Evolutionary conservation across 169 alveolate species (phyloP).

Genomic region (Toxoplasma gondii): DNA sequence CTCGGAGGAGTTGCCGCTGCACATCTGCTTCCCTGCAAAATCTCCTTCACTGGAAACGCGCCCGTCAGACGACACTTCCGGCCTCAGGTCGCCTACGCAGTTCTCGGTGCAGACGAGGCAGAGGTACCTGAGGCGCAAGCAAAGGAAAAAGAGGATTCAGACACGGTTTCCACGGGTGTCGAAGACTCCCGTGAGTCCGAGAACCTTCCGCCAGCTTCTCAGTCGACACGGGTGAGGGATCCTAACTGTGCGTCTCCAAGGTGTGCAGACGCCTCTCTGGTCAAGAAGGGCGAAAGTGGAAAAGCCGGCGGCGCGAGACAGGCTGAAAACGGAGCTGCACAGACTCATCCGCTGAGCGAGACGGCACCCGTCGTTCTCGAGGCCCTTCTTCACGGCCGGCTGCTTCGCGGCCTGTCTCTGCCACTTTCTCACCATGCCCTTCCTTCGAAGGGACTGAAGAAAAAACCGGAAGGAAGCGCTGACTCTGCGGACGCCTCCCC

Average conservation of each 20-base stretch:
- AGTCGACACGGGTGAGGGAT: background rate
- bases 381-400: conserved; percentile 12
- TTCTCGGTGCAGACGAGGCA: background rate
- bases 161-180: background rate
- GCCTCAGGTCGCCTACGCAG: background rate
- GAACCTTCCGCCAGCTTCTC: background rate
- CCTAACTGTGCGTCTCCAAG: background rate
- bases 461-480: background rate
- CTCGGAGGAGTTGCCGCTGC: background rate
- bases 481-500: background rate
- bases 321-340: background rate
- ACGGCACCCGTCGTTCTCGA: background rate
- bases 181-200: background rate
- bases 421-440: background rate
- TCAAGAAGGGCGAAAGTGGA: background rate
- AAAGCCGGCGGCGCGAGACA: background rate
- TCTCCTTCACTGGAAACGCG: background rate
- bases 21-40: background rate
- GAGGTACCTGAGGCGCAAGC: background rate
- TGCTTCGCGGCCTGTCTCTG: background rate
- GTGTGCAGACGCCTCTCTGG: background rate
- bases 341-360: background rate
- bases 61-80: background rate
- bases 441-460: background rate
- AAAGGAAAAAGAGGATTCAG: background rate